Base-by-base conservation (phyloP, 1,139 yeast species). In the Kodamaea arcana region DNA sequence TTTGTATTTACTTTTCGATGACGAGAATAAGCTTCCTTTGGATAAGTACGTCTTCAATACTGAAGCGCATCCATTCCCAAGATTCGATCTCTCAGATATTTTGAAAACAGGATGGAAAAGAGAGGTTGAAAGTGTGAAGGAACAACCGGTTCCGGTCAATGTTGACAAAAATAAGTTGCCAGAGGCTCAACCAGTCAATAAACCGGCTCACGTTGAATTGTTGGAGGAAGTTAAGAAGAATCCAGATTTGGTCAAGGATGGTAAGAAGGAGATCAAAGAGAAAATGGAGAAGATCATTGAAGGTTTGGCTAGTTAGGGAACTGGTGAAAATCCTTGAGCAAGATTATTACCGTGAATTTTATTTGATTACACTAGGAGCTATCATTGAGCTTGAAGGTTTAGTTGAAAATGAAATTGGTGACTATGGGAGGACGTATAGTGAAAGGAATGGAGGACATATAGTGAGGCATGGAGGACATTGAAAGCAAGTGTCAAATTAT, bases 11-110 rank as follows among this genome's bases (percentile, higher is more conserved):
- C 67, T 90, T 46, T 90, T 90, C 59, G 87, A 83, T 47, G 79
- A 80, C 28, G 72, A 71, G 14, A 67, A 72, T 47, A 66, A 68
- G 40, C 56, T 78, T 40, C 80, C 83, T 30, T 65, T 84, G 42
- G 80, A 78, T 32, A 62, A 81, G 41, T 75, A 82, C 40, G 90
- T 90, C 2, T 87, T 87, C 69, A 90, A 86, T 58, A 86, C 96
- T 2, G 96, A 86, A 52, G 97, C 95, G 0, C 97, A 90, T 58
- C 94, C 95, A 29, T 76, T 90, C 62, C 97, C 97, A 15, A 71
- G 65, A 36, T 81, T 83, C 46, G 74, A 72, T 18, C 60, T 75
- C 63, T 70, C 64, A 14, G 72, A 75, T 3, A 53, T 59, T 31
- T 79, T 82, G 51, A 66, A 67, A 36, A 83, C 90, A 2, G 87